Evolutionary conservation across 495 filamentous ascomycete species (phyloP), one percentile per base, ranked within the genome.

Genomic region (Thermothielavioides terrestris): DNA sequence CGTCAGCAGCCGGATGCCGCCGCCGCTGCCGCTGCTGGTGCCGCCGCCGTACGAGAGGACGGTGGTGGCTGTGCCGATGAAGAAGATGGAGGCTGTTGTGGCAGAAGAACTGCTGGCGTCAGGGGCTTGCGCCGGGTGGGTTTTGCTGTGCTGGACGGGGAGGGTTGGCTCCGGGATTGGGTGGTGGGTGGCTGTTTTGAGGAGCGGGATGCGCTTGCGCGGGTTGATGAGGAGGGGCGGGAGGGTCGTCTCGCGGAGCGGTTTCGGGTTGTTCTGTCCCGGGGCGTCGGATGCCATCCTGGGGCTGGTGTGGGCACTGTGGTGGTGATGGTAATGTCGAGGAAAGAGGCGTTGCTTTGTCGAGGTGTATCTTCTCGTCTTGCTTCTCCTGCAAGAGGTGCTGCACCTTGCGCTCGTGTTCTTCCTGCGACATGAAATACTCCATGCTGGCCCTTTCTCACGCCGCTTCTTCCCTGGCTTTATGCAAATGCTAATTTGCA

Each of bases 51-150:
- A 86, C 60, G 83, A 74, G 45, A 87, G 64, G 17, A 88, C 70
- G 0, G 77, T 82, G 1, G 84, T 86, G 20, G 84, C 82, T 1
- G 72, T 86, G 30, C 84, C 83, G 39, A 86, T 72, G 52, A 84
- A 86, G 55, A 58, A 71, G 41, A 75, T 21, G 52, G 36, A 73
- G 21, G 53, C 65, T 61, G 10, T 41, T 31, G 38, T 25, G 23
- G 8, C 3, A 9, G 9, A 15, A n/a, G 22, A 8, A 21, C 22
- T 26, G 7, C 11, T 6, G 31, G 55, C 18, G 1, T 20, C 39
- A 20, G 11, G n/a, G 41, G 2, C n/a, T n/a, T 40, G 28, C 7
- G 23, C 36, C 0, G 61, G 58, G 25, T 54, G 58, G 20, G 44
- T 39, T 31, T 59, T 58, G 22, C 48, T 52, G 8, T 49, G 43